Conservation (phyloP, 2,329 filamentous ascomycete genomes). For the Colletotrichum orchidophilum region DNA sequence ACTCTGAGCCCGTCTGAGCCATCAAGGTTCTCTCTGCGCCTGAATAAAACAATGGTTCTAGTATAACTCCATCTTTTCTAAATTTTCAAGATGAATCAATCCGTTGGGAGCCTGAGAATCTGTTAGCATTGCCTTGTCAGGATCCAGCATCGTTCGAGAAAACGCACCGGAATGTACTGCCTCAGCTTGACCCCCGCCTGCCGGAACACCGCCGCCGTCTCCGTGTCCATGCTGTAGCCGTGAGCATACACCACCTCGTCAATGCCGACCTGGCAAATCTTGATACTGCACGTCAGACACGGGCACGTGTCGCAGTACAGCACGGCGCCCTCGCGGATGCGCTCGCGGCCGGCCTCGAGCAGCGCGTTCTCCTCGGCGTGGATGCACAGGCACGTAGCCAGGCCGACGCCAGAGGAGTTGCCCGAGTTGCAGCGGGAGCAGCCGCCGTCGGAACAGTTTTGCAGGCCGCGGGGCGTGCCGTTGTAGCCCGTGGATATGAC, state of each 20-base stretch:
- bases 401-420: constrained; percentile 72
- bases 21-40: background rate
- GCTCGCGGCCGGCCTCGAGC: constrained; percentile 90
- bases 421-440: constrained; percentile 88
- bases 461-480: constrained; percentile 88
- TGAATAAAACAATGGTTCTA: background rate
- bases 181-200: constrained; percentile 86
- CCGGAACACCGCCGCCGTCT: constrained; percentile 82
- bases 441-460: constrained; percentile 92
- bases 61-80: constrained; percentile 61
- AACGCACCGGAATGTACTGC: constrained; percentile 85
- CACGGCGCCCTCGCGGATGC: constrained; percentile 82
- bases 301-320: constrained; percentile 97
- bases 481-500: constrained; percentile 98
- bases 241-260: constrained; percentile 94
- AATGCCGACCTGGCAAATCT: constrained; percentile 97
- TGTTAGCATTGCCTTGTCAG: constrained; percentile 32
- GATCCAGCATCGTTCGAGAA: constrained; percentile 3
- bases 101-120: constrained; percentile 67
- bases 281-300: constrained; percentile 97
- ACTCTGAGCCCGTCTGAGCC: background rate
- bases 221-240: constrained; percentile 91
- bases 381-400: constrained; percentile 93
- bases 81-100: constrained; percentile 70
- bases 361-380: constrained; percentile 98